These are phyloP conservation scores for Bipolaris oryzae DNA, from an alignment of 2,329 filamentous ascomycete genomes.

Conservation along the genomic window DNA sequence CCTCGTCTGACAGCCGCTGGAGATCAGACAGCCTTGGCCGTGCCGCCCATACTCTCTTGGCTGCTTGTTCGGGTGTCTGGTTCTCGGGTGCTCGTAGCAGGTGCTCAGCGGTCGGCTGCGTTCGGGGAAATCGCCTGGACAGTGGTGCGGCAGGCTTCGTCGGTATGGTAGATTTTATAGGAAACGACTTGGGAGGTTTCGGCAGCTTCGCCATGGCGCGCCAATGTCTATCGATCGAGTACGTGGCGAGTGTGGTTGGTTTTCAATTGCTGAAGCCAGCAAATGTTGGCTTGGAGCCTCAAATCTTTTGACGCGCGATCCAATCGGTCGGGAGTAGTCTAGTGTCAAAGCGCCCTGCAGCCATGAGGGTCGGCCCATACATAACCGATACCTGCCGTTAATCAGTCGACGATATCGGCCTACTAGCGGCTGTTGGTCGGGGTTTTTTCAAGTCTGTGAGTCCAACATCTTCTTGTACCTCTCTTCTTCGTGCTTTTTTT, in stretches of 20 bases:
- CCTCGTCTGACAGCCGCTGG: slow-evolving; percentile 35
- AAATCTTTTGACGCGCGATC: slow-evolving; percentile 26
- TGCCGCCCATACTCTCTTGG: slow-evolving; percentile 33
- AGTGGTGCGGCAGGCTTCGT: slow-evolving; percentile 25
- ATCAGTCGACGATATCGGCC: slow-evolving; percentile 38
- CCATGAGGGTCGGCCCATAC: slow-evolving; percentile 29
- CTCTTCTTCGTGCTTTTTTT: slow-evolving; percentile 4
- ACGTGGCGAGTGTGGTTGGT: slow-evolving; percentile 14
- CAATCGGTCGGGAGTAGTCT: slow-evolving; percentile 11
- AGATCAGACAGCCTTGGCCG: slow-evolving; percentile 34
- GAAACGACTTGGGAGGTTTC: slow-evolving; percentile 32
- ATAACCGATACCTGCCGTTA: slow-evolving; percentile 31
- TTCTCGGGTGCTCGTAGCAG: slow-evolving; percentile 17
- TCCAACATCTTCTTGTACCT: not conserved
- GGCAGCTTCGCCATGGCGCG: slow-evolving; percentile 44
- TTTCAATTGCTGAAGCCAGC: slow-evolving; percentile 25
- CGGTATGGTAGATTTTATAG: slow-evolving; percentile 29
- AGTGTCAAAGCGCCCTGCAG: slow-evolving; percentile 23
- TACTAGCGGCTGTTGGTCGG: slow-evolving; percentile 13
- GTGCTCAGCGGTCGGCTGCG: slow-evolving; percentile 16
- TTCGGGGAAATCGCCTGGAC: slow-evolving; percentile 22
- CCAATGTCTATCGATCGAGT: slow-evolving; percentile 8
- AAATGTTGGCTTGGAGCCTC: slow-evolving; percentile 12
- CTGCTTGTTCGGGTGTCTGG: slow-evolving; percentile 25
- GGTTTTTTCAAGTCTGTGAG: slow-evolving; percentile 15